Conservation (phyloP, 2,329 filamentous ascomycete species). For the Plenodomus lindquistii region DNA sequence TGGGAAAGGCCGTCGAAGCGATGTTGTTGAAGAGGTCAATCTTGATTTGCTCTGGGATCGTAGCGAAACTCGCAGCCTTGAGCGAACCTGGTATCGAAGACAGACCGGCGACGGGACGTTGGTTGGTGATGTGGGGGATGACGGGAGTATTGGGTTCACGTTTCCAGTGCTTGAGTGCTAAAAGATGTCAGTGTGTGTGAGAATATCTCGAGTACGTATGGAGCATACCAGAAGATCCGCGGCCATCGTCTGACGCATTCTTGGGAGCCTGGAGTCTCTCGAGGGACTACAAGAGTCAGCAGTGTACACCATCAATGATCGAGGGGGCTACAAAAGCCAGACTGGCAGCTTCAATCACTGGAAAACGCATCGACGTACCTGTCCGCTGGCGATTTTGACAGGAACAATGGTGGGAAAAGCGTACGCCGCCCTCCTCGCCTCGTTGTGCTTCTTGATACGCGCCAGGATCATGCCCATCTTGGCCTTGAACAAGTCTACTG, state of each 20-base stretch:
- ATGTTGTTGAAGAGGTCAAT: constrained; percentile 34
- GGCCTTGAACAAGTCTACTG: constrained; percentile 25
- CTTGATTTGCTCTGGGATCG: constrained; percentile 27
- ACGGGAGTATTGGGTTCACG: constrained; percentile 16
- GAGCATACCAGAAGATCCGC: constrained; percentile 6
- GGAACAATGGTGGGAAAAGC: constrained; percentile 16
- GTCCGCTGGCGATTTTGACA: constrained; percentile 19
- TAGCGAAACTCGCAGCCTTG: constrained; percentile 28
- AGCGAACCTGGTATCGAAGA: constrained; percentile 22
- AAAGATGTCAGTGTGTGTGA: background rate
- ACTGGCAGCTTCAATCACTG: background rate
- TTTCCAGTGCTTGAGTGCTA: constrained; percentile 9
- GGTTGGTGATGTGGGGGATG: constrained; percentile 29
- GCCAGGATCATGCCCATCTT: constrained; percentile 30
- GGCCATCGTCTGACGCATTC: constrained; percentile 4
- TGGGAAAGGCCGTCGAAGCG: constrained; percentile 29
- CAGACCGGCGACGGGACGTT: constrained; percentile 25
- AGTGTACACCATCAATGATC: background rate
- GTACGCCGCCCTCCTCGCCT: constrained; percentile 23
- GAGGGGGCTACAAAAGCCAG: background rate
- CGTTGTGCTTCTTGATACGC: constrained; percentile 28
- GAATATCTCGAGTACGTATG: background rate
- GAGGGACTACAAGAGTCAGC: constrained; percentile 14
- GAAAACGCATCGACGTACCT: constrained; percentile 18
- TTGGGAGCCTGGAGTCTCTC: constrained; percentile 11